Conservation (phyloP, 2,329 filamentous ascomycete species). For the Diatrype stigma region DNA sequence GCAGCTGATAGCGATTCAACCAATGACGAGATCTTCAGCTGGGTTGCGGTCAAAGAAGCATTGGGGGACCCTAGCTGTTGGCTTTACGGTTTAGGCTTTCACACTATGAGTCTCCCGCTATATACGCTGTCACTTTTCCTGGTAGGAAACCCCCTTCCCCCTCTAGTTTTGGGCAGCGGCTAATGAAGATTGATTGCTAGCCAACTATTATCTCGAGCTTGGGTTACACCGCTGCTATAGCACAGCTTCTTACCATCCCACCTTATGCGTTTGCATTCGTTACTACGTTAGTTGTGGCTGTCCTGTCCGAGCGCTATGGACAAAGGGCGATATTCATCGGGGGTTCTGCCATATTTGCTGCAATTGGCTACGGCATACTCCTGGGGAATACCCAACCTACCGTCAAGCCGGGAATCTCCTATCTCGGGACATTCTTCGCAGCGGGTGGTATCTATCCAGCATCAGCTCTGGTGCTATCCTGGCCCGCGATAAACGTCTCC, state of each 20-base stretch:
- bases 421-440: constrained; percentile 58
- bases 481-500: constrained; percentile 69
- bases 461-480: constrained; percentile 59
- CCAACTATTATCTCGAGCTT: constrained; percentile 52
- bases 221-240: constrained; percentile 48
- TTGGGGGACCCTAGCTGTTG: constrained; percentile 66
- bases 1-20: constrained; percentile 67
- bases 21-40: constrained; percentile 63
- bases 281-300: constrained; percentile 54
- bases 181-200: constrained; percentile 13
- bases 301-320: constrained; percentile 54
- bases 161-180: not conserved
- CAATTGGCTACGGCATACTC: constrained; percentile 60
- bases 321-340: constrained; percentile 62
- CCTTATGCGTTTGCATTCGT: constrained; percentile 61
- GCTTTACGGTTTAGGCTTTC: constrained; percentile 68
- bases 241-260: constrained; percentile 58
- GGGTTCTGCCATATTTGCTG: constrained; percentile 50
- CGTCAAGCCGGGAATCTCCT: constrained; percentile 51
- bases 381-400: constrained; percentile 45
- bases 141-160: constrained; percentile 31
- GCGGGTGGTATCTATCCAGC: constrained; percentile 65
- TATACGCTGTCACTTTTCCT: constrained; percentile 54
- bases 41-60: constrained; percentile 60
- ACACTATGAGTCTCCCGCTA: constrained; percentile 64